Evolutionary conservation across 352 stramenopile genomes (phyloP).

Genomic region (Phytopythium sindhum): DNA sequence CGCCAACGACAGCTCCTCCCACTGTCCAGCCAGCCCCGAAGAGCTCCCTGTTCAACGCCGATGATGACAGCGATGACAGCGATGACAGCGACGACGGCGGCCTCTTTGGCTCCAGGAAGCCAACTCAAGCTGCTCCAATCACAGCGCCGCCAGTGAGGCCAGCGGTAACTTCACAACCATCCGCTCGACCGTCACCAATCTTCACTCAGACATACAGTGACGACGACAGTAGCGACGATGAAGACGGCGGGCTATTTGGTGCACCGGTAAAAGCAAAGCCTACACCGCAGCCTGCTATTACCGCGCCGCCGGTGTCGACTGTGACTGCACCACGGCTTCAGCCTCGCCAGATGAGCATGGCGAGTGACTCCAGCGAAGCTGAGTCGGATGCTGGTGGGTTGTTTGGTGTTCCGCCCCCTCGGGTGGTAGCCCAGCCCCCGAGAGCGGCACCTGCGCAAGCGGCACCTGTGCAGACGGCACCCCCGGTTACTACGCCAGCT

Average conservation of each 20-base stretch:
- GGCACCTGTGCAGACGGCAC: constrained; percentile 8
- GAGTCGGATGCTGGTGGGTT: constrained; percentile 56
- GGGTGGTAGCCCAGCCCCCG: constrained; percentile 1
- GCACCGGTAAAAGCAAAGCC: constrained; percentile 19
- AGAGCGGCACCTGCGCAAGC: constrained; percentile 9
- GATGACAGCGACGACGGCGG: constrained; percentile 34
- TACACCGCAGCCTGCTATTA: constrained; percentile 7
- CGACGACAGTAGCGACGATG: constrained; percentile 17
- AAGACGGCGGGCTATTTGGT: constrained; percentile 35
- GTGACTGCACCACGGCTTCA: constrained; percentile 13
- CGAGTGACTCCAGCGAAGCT: constrained; percentile 54
- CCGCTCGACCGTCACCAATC: constrained; percentile 10
- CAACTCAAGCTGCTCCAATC: constrained; percentile 4
- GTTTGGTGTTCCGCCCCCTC: constrained; percentile 40
- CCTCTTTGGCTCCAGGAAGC: constrained; percentile 26
- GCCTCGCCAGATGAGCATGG: constrained; percentile 23
- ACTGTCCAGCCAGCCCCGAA: constrained; percentile 24
- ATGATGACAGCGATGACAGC: constrained; percentile 39
- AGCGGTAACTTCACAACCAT: neutral
- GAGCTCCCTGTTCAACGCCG: constrained; percentile 51
- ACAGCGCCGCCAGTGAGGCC: neutral
- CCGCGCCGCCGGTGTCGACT: constrained; percentile 9
- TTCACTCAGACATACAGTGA: constrained; percentile 13
- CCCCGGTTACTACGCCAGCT: constrained; percentile 4
- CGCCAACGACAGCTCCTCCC: constrained; percentile 7